These are phyloP conservation scores for Geranomyces michiganensis DNA, from an alignment of 192 early-diverging fungal genomes.

Conservation along the genomic window DNA sequence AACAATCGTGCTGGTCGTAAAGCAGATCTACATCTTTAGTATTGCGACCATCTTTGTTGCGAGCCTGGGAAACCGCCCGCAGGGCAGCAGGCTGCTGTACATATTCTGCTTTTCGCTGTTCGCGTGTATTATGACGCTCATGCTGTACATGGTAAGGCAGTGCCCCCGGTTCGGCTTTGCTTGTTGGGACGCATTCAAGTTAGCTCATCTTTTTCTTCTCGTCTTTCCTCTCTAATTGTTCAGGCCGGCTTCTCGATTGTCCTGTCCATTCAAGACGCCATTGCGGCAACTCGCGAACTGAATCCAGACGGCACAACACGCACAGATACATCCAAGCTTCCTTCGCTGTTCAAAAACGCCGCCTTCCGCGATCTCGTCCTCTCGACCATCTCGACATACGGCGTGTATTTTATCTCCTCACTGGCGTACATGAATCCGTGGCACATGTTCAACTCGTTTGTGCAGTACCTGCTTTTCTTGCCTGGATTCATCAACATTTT, in stretches of 20 bases:
- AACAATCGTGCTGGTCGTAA: slow-evolving; percentile 39
- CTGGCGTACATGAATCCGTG: slow-evolving; percentile 55
- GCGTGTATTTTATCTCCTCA: slow-evolving; percentile 51
- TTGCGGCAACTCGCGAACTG: background rate
- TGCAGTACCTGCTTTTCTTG: slow-evolving; percentile 51
- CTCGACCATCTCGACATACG: slow-evolving; percentile 52
- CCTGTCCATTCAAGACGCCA: slow-evolving; percentile 28
- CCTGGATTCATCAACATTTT: slow-evolving; percentile 59
- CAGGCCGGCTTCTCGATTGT: slow-evolving; percentile 43
- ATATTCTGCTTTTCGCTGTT: slow-evolving; percentile 50
- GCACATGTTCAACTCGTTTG: slow-evolving; percentile 50
- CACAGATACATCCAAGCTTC: slow-evolving; percentile 32
- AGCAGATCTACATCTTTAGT: slow-evolving; percentile 47
- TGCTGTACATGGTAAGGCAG: slow-evolving; percentile 49
- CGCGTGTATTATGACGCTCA: slow-evolving; percentile 47
- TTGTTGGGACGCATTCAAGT: too few species aligned
- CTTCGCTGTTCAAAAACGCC: slow-evolving; percentile 18
- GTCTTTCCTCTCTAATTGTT: background rate
- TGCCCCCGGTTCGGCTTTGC: too few species aligned
- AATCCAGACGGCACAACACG: slow-evolving; percentile 18
- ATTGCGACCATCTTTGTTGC: slow-evolving; percentile 54
- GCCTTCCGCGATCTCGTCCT: slow-evolving; percentile 47
- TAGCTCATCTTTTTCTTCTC: background rate
- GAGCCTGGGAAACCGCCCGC: slow-evolving; percentile 59
- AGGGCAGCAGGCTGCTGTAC: slow-evolving; percentile 50